Conservation (phyloP, 1,284 basidiomycete genomes). For the Cryptococcus sp. region DNA sequence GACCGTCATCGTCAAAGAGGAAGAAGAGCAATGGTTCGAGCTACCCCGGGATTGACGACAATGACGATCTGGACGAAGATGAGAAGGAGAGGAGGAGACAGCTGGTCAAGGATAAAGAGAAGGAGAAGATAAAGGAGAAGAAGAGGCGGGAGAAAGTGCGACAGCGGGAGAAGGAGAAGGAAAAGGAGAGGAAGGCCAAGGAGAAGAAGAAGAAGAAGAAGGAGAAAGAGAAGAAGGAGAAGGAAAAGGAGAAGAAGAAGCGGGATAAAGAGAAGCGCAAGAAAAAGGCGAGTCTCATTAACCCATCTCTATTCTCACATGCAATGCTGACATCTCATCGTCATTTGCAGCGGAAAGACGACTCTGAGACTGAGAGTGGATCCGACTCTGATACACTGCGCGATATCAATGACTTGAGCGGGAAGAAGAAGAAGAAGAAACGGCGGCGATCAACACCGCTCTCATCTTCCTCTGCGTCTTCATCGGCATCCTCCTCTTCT, state of each 20-base stretch:
- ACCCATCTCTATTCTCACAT: not conserved
- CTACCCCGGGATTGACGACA: constrained; percentile 16
- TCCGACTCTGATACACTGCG: constrained; percentile 9
- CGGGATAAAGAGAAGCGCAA: constrained; percentile 10
- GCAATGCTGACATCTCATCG: not conserved
- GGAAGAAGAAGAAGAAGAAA: constrained; percentile 23
- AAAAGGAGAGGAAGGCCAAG: constrained; percentile 37
- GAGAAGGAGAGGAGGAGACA: constrained; percentile 28
- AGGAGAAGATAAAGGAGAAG: constrained; percentile 37
- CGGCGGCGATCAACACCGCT: constrained; percentile 12
- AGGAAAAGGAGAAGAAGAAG: constrained; percentile 27
- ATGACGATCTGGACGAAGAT: constrained; percentile 28
- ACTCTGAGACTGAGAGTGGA: constrained; percentile 18
- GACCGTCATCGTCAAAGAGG: constrained; percentile 11
- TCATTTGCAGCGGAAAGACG: constrained; percentile 13
- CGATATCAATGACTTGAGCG: constrained; percentile 19
- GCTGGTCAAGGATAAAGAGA: constrained; percentile 33
- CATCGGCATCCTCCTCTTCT: constrained; percentile 19
- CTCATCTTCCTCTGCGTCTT: constrained; percentile 16
- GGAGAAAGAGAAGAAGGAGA: constrained; percentile 29
- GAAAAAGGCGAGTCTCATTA: constrained; percentile 29
- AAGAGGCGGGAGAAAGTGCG: constrained; percentile 31
- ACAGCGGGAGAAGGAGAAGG: constrained; percentile 33
- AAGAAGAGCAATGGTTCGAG: constrained; percentile 19
- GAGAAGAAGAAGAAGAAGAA: constrained; percentile 35